These are phyloP conservation scores for Carex parvula DNA, from an alignment of 176 grass and related monocot species.

Conservation along the genomic window DNA sequence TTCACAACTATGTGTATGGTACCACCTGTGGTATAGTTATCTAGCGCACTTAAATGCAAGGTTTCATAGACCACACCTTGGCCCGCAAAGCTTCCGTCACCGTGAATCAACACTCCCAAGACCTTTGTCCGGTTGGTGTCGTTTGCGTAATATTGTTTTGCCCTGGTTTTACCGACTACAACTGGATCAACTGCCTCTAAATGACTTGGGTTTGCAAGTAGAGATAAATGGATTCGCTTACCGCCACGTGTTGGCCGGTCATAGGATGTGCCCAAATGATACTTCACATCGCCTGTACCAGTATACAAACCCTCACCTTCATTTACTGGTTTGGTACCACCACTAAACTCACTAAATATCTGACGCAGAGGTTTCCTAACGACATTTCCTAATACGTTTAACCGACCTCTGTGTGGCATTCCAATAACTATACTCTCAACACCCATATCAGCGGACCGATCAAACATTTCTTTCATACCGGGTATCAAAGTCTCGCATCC, in stretches of 20 bases:
- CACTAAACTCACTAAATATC: slow-evolving; percentile 48
- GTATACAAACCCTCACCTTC: slow-evolving; percentile 38
- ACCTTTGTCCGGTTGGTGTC: slow-evolving; percentile 57
- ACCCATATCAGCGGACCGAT: slow-evolving; percentile 38
- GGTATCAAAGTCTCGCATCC: slow-evolving; percentile 46
- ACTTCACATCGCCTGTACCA: slow-evolving; percentile 45
- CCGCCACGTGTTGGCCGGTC: slow-evolving; percentile 36
- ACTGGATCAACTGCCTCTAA: slow-evolving; percentile 42
- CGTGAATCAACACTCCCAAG: slow-evolving; percentile 79
- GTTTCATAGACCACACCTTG: slow-evolving; percentile 95
- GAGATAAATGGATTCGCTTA: slow-evolving; percentile 32
- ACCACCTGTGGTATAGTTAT: slow-evolving; percentile 86
- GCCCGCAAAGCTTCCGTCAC: slow-evolving; percentile 91
- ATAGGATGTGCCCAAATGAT: slow-evolving; percentile 44
- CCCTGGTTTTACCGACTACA: slow-evolving; percentile 37
- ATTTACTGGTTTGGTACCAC: slow-evolving; percentile 38
- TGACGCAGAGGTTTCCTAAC: slow-evolving; percentile 41
- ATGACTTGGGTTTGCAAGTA: slow-evolving; percentile 40
- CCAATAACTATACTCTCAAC: slow-evolving; percentile 52
- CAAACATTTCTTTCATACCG: slow-evolving; percentile 53
- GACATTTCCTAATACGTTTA: slow-evolving; percentile 40
- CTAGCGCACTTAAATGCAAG: slow-evolving; percentile 83
- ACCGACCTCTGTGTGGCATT: slow-evolving; percentile 44
- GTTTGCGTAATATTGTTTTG: slow-evolving; percentile 34
- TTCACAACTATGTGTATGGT: slow-evolving; percentile 50